Conservation (phyloP, 2,329 filamentous ascomycete genomes). For the Ophiosphaerella narmari region DNA sequence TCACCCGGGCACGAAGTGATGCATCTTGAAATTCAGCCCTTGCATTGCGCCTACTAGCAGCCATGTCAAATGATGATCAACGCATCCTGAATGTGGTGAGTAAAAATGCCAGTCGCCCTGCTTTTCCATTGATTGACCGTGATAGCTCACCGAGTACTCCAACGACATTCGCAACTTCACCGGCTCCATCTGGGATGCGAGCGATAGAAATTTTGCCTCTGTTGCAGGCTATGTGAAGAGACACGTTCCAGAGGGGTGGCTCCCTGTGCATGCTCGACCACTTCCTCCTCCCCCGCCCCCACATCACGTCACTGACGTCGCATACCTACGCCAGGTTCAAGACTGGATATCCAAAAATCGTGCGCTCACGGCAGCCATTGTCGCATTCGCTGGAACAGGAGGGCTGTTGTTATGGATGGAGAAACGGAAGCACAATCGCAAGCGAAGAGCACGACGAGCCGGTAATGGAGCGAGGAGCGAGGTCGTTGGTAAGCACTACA, state of each 20-base stretch:
- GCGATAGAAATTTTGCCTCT: conserved; percentile 80
- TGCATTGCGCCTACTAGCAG: not conserved
- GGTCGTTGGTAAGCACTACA: conserved; percentile 61
- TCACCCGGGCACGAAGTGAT: not conserved
- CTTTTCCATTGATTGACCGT: conserved; percentile 12
- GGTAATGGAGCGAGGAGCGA: conserved; percentile 84
- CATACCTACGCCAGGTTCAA: conserved; percentile 63
- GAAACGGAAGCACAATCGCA: conserved; percentile 62
- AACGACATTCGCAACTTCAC: conserved; percentile 73
- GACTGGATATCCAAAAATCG: conserved; percentile 76
- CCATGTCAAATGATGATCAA: conserved; percentile 79
- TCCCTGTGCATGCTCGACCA: conserved; percentile 71
- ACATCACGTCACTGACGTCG: conserved; percentile 46
- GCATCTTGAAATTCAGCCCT: not conserved
- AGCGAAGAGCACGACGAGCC: conserved; percentile 77
- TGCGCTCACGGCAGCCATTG: conserved; percentile 70
- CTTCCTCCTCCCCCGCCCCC: conserved; percentile 55
- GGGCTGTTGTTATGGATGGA: conserved; percentile 63
- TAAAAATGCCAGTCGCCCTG: conserved; percentile 12
- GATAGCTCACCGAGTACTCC: conserved; percentile 61
- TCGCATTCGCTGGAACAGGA: conserved; percentile 72
- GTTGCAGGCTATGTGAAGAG: conserved; percentile 74
- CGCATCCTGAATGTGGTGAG: conserved; percentile 77
- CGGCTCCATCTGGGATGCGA: conserved; percentile 73
- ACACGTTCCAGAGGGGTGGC: conserved; percentile 69